Conservation (phyloP, 2,329 filamentous ascomycete genomes). For the Triangularia verruculosa region DNA sequence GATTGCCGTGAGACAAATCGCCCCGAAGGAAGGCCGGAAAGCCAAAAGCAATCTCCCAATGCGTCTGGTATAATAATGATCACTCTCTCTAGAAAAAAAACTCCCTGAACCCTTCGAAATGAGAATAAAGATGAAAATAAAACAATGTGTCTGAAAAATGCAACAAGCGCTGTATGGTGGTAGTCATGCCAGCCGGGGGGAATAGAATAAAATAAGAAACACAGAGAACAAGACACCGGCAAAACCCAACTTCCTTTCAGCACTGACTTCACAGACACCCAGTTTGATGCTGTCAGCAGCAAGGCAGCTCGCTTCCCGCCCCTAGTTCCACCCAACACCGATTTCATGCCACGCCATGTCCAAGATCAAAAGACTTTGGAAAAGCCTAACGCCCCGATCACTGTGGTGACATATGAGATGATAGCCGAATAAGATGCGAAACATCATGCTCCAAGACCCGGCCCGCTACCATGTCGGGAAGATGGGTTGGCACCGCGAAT, state of each 20-base stretch:
- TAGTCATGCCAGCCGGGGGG: background rate
- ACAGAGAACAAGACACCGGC: background rate
- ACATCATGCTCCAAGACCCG: background rate
- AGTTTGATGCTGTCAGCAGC: background rate
- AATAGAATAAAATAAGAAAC: background rate
- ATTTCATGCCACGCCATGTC: background rate
- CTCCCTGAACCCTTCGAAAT: slow-evolving; percentile 12
- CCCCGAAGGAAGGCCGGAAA: slow-evolving; percentile 16
- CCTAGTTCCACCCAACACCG: background rate
- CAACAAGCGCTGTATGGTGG: background rate
- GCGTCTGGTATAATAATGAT: slow-evolving; percentile 17
- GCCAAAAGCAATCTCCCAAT: slow-evolving; percentile 18
- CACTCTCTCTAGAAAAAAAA: slow-evolving; percentile 22
- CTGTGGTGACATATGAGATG: background rate
- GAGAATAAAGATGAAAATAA: background rate
- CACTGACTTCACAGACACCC: background rate
- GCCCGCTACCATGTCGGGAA: background rate
- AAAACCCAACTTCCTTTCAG: background rate
- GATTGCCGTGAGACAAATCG: slow-evolving; percentile 22
- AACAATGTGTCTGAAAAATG: background rate
- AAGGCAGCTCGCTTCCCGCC: background rate
- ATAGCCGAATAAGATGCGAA: background rate
- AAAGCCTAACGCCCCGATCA: background rate
- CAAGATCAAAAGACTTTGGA: background rate
- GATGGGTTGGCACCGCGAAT: background rate